These are phyloP conservation scores for Candolleomyces efflorescens DNA, from an alignment of 768 basidiomycete species.

Conservation along the genomic window DNA sequence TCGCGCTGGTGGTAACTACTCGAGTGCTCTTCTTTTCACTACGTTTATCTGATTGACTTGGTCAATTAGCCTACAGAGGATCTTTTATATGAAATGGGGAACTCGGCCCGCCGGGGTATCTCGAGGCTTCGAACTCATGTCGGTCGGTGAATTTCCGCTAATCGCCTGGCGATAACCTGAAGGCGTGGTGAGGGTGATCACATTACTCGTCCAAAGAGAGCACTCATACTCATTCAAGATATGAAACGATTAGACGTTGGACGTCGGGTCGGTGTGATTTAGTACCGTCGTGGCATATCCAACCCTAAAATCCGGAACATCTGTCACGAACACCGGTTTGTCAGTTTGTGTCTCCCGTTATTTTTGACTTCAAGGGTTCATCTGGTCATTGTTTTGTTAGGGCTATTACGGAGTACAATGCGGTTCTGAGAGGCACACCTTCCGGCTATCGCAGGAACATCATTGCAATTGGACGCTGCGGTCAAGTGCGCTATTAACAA, in stretches of 20 bases:
- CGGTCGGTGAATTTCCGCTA: neutral
- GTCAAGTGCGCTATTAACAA: conserved; percentile 2
- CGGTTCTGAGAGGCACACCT: neutral
- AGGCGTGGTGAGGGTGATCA: too few species aligned
- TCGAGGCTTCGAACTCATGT: neutral
- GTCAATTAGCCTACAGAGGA: neutral
- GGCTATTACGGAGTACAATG: neutral
- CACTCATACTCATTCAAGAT: neutral
- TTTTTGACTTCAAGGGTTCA: too few species aligned
- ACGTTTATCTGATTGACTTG: neutral
- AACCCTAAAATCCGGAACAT: neutral
- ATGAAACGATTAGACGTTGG: conserved; percentile 2
- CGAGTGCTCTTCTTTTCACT: too few species aligned
- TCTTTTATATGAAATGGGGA: neutral
- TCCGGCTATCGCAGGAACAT: neutral
- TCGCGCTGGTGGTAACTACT: too few species aligned
- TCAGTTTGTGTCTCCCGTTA: neutral
- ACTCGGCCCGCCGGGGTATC: neutral
- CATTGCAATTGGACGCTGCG: neutral
- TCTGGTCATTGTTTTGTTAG: too few species aligned
- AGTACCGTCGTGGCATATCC: neutral
- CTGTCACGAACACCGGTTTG: neutral
- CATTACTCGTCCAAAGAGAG: neutral
- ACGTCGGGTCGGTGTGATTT: neutral
- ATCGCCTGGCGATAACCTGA: conserved; percentile 1